These are phyloP conservation scores for Hirschfeldia incana DNA, from an alignment of 345 rosid species.

Conservation along the genomic window DNA sequence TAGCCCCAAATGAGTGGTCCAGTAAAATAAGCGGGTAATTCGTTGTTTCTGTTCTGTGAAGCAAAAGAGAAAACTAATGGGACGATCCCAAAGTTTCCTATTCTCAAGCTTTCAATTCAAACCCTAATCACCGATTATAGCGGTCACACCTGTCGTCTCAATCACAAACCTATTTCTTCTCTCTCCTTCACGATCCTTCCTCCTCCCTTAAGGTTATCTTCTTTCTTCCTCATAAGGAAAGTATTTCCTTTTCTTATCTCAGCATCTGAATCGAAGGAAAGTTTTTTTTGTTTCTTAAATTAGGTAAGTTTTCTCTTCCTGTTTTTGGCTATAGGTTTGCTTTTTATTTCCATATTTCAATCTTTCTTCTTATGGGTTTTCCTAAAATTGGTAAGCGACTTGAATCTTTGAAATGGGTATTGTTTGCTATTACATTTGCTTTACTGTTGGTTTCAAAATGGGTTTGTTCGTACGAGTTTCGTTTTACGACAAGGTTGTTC, in stretches of 20 bases:
- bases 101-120: slow-evolving; percentile 46
- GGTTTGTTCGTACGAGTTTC: neutral
- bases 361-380: slow-evolving; percentile 8
- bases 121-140: slow-evolving; percentile 47
- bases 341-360: slow-evolving; percentile 3
- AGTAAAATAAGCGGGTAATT: slow-evolving; percentile 18
- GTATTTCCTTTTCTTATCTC: slow-evolving; percentile 7
- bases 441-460: neutral
- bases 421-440: neutral
- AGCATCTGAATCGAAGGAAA: slow-evolving; percentile 10
- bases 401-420: neutral
- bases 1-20: slow-evolving; percentile 34
- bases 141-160: slow-evolving; percentile 57
- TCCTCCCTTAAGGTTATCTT: slow-evolving; percentile 27
- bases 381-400: slow-evolving; percentile 7
- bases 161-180: slow-evolving; percentile 45
- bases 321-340: slow-evolving; percentile 3
- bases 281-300: slow-evolving; percentile 14
- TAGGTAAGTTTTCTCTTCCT: slow-evolving; percentile 29
- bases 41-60: slow-evolving; percentile 37
- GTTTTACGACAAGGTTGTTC: neutral
- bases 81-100: slow-evolving; percentile 31
- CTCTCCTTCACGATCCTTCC: slow-evolving; percentile 25
- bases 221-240: slow-evolving; percentile 43
- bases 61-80: neutral